Percentiles rank a stretch among this genome's conserved stretches.
Evolutionary conservation across 1,284 basidiomycete species (phyloP).

Genomic region (Trametes versicolor): DNA sequence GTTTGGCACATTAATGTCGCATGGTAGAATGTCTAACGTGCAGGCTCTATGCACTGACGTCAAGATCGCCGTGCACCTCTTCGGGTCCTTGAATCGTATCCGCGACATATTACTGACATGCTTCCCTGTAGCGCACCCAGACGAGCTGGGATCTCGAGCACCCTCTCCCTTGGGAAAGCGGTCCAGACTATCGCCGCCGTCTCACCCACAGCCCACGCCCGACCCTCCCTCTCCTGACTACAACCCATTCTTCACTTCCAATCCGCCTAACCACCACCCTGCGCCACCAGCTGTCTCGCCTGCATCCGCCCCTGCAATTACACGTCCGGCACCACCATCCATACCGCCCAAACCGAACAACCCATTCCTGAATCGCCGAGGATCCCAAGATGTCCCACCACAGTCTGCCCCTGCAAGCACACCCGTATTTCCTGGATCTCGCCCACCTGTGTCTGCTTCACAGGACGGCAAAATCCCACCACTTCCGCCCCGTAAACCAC

Average conservation of each 20-base stretch:
- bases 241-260: conserved; percentile 33
- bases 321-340: conserved; percentile 29
- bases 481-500: conserved; percentile 46
- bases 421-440: conserved; percentile 19
- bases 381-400: conserved; percentile 33
- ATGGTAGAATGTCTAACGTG: not conserved
- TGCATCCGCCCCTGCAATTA: conserved; percentile 13
- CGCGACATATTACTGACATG: conserved; percentile 4
- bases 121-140: conserved; percentile 36
- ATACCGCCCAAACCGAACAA: conserved; percentile 47
- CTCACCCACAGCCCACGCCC: conserved; percentile 8
- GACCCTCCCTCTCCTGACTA: conserved; percentile 33
- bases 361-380: conserved; percentile 47
- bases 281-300: conserved; percentile 9
- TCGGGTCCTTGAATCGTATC: conserved; percentile 2
- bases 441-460: conserved; percentile 13
- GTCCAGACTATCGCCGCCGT: conserved; percentile 1
- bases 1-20: not conserved
- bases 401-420: conserved; percentile 27
- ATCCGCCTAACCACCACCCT: conserved; percentile 3
- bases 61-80: conserved; percentile 18
- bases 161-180: conserved; percentile 26
- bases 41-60: not conserved
- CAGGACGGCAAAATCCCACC: conserved; percentile 39
- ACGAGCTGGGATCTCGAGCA: conserved; percentile 28